Evolutionary conservation across 768 basidiomycete species (phyloP).

Genomic region (Pholiota microspora): DNA sequence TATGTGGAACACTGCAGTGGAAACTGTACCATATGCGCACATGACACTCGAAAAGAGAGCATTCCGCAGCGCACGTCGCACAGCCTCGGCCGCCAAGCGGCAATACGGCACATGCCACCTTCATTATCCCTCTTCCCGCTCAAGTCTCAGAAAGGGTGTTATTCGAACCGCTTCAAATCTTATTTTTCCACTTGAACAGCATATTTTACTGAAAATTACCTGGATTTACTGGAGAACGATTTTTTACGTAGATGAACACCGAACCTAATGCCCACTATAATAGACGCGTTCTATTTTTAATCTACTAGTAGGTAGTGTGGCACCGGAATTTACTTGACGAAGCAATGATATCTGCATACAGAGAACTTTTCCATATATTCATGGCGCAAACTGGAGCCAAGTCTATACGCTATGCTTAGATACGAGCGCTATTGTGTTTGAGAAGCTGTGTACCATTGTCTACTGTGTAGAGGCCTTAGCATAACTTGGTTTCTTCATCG

Average conservation of each 20-base stretch:
- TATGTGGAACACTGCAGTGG: background rate
- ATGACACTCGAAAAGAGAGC: background rate
- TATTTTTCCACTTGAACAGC: too few relatives aligned
- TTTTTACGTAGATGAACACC: too few relatives aligned
- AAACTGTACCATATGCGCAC: background rate
- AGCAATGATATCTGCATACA: background rate
- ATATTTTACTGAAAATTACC: background rate
- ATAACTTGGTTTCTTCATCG: too few relatives aligned
- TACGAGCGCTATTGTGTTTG: background rate
- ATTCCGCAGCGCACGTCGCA: constrained; percentile 11
- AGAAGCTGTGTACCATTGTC: background rate
- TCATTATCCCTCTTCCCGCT: background rate
- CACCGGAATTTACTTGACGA: background rate
- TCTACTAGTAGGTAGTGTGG: background rate
- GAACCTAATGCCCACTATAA: too few relatives aligned
- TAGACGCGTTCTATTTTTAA: background rate
- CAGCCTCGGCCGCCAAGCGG: constrained; percentile 8
- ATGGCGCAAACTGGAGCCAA: background rate
- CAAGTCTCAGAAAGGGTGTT: background rate
- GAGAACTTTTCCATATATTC: background rate
- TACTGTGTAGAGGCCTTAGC: too few relatives aligned
- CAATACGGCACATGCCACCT: background rate
- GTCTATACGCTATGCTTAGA: background rate
- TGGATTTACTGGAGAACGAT: too few relatives aligned
- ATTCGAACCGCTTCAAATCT: background rate